Evolutionary conservation across 495 filamentous ascomycete species (phyloP).

Genomic region (Astrothelium subdiscretum): DNA sequence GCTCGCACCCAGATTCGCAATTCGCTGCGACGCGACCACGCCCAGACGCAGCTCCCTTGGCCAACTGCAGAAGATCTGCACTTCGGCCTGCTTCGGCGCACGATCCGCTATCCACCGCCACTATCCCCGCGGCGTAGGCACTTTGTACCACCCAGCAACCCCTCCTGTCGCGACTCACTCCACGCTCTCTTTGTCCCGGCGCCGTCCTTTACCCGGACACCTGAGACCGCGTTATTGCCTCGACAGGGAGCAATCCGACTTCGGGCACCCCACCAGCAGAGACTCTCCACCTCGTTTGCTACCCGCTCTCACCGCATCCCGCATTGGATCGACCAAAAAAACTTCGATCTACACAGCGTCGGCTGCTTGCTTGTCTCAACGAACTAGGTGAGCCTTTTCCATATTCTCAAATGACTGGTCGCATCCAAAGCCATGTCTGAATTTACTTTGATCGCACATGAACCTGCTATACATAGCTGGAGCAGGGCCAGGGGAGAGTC

Average conservation of each 20-base stretch:
- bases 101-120: neutral
- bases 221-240: neutral
- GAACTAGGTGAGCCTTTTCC: neutral
- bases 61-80: neutral
- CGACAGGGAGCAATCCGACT: neutral
- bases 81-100: neutral
- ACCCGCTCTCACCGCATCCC: neutral
- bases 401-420: neutral
- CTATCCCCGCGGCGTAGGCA: constrained; percentile 1
- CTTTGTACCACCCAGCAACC: neutral
- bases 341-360: neutral
- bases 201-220: neutral
- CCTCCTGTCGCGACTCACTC: neutral
- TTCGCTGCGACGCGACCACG: neutral
- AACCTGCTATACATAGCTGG: neutral
- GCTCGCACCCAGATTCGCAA: neutral
- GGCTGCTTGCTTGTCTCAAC: neutral
- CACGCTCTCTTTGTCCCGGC: neutral
- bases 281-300: constrained; percentile 2
- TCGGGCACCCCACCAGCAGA: neutral
- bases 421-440: neutral
- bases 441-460: neutral
- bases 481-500: neutral
- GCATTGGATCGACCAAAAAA: neutral
- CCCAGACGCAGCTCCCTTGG: neutral